Evolutionary conservation across 164 flowering plant species (phyloP).

Genomic region (Magnolia changhungtana): DNA sequence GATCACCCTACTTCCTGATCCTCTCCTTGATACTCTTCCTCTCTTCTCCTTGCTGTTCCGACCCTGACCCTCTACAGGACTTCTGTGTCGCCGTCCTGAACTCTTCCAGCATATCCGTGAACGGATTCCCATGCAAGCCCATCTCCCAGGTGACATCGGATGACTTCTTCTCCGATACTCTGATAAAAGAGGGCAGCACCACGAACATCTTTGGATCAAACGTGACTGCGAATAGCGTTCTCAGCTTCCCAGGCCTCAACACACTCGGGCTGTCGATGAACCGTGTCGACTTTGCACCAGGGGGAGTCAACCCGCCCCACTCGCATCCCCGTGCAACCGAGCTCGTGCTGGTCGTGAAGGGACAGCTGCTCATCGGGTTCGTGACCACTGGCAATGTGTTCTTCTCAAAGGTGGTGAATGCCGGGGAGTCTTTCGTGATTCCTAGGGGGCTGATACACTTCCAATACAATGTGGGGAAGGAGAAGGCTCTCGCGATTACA

Average conservation of each 20-base stretch:
- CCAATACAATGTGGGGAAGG: slow-evolving; percentile 52
- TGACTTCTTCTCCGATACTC: slow-evolving; percentile 63
- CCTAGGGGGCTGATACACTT: slow-evolving; percentile 70
- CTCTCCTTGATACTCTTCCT: slow-evolving; percentile 19
- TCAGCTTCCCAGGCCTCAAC: slow-evolving; percentile 59
- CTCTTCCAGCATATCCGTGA: slow-evolving; percentile 19
- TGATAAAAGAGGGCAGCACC: slow-evolving; percentile 44
- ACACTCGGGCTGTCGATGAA: slow-evolving; percentile 69
- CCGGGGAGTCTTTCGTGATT: slow-evolving; percentile 61
- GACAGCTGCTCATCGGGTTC: slow-evolving; percentile 57
- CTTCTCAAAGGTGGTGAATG: slow-evolving; percentile 43
- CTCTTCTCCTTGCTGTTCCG: slow-evolving; percentile 27
- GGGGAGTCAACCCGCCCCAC: slow-evolving; percentile 66
- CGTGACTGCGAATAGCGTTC: slow-evolving; percentile 44
- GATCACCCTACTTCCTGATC: background rate
- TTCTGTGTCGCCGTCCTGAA: slow-evolving; percentile 54
- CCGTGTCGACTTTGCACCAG: slow-evolving; percentile 48
- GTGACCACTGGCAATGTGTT: slow-evolving; percentile 45
- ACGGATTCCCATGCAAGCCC: slow-evolving; percentile 74
- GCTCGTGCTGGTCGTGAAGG: slow-evolving; percentile 42
- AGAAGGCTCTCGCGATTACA: slow-evolving; percentile 42
- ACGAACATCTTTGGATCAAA: slow-evolving; percentile 28
- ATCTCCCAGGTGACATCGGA: slow-evolving; percentile 36
- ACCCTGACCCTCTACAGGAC: slow-evolving; percentile 63
- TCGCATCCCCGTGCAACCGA: slow-evolving; percentile 69